Percentiles rank a stretch among this genome's conserved stretches.
Conservation (phyloP, 1,284 basidiomycete species). For the Trametes hirsuta region DNA sequence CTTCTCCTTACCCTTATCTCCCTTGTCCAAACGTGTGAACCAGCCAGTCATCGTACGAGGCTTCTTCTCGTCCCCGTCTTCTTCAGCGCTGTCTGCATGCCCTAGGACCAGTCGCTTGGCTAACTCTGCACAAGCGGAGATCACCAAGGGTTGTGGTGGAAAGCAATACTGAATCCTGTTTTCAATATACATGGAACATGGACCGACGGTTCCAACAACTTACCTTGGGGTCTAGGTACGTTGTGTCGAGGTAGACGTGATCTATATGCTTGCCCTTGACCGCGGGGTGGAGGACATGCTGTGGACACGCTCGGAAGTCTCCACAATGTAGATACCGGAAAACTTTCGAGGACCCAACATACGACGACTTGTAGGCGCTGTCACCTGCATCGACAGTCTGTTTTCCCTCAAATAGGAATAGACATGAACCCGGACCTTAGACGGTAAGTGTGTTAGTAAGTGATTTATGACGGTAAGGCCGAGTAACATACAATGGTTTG, state of each 20-base stretch:
- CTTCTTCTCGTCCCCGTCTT: constrained; percentile 28
- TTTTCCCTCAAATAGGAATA: constrained; percentile 92
- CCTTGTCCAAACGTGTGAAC: constrained; percentile 27
- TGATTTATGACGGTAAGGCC: not conserved
- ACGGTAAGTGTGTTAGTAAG: not conserved
- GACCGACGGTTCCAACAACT: constrained; percentile 13
- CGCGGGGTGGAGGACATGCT: constrained; percentile 81
- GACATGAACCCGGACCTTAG: constrained; percentile 84
- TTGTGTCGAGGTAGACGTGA: constrained; percentile 94
- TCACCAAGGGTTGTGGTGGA: constrained; percentile 91
- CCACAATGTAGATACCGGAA: constrained; percentile 97
- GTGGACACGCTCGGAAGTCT: constrained; percentile 89
- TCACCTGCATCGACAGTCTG: constrained; percentile 91
- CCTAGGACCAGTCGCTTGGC: constrained; percentile 62
- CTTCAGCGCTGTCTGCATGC: constrained; percentile 28
- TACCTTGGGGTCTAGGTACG: constrained; percentile 91
- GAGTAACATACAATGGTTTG: constrained; percentile 81
- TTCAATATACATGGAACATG: not conserved
- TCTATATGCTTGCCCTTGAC: constrained; percentile 83
- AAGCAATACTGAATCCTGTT: constrained; percentile 76
- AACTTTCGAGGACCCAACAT: constrained; percentile 66
- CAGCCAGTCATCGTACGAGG: constrained; percentile 33
- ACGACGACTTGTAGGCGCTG: constrained; percentile 70
- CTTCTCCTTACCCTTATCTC: constrained; percentile 29
- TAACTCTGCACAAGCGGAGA: constrained; percentile 89